phyloP scores from a whole-genome alignment of 2,329 filamentous ascomycete genomes.

The Byssothecium circinans region DNA sequence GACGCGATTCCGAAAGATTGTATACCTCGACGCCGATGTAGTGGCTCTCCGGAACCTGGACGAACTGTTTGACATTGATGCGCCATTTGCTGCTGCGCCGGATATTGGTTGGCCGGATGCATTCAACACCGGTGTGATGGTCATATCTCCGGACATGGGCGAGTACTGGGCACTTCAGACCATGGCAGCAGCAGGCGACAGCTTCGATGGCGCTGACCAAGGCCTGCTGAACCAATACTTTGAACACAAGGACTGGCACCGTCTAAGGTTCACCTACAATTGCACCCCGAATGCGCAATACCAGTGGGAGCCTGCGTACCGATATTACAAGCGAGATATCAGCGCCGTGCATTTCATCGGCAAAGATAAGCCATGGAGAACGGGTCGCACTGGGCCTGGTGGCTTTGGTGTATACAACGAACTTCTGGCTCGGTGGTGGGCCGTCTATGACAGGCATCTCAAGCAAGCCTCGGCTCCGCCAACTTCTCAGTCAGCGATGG shows the following conservation, averaged over 20 bases:
- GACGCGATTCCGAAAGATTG: slow-evolving; percentile 84
- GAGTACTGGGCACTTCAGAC: slow-evolving; percentile 85
- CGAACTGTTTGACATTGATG: slow-evolving; percentile 76
- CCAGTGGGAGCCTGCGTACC: slow-evolving; percentile 94
- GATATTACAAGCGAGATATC: slow-evolving; percentile 87
- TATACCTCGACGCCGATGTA: slow-evolving; percentile 93
- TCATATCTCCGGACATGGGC: slow-evolving; percentile 78
- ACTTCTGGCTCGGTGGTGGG: slow-evolving; percentile 88
- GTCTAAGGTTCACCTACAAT: slow-evolving; percentile 93
- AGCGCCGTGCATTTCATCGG: slow-evolving; percentile 95
- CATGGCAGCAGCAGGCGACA: slow-evolving; percentile 82
- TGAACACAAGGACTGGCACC: slow-evolving; percentile 72
- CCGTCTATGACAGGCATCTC: slow-evolving; percentile 88
- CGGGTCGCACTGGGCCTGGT: slow-evolving; percentile 46
- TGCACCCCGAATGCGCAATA: slow-evolving; percentile 96
- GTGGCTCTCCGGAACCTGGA: slow-evolving; percentile 89
- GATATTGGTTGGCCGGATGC: slow-evolving; percentile 98
- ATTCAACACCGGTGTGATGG: slow-evolving; percentile 98
- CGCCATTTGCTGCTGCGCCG: slow-evolving; percentile 71
- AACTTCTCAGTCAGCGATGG: slow-evolving; percentile 12
- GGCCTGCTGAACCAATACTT: slow-evolving; percentile 95
- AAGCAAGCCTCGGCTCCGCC: slow-evolving; percentile 35
- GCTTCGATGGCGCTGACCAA: slow-evolving; percentile 96
- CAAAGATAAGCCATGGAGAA: slow-evolving; percentile 79
- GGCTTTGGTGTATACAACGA: slow-evolving; percentile 73